phyloP scores from a whole-genome alignment of 129 eudicot genomes.

The Ambrosia artemisiifolia region DNA sequence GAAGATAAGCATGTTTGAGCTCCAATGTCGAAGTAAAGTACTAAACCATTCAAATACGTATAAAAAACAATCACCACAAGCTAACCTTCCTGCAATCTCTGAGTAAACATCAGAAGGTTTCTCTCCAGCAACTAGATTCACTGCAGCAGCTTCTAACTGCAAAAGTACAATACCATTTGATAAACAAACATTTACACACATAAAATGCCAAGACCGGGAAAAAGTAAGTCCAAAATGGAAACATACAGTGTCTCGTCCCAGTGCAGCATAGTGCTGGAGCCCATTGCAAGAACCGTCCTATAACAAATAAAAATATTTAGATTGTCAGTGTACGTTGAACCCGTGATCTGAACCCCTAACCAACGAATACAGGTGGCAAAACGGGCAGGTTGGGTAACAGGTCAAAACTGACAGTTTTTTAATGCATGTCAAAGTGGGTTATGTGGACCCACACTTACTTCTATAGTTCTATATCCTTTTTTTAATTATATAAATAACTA shows the following conservation, averaged over 20 bases:
- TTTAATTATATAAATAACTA: not conserved
- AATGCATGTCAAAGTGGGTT: not conserved
- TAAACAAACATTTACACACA: slow-evolving; percentile 1
- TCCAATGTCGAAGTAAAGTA: not conserved
- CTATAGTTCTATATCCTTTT: not conserved
- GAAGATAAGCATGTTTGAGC: slow-evolving; percentile 5
- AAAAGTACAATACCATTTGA: slow-evolving; percentile 7
- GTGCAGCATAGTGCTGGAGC: slow-evolving; percentile 95
- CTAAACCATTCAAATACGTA: not conserved
- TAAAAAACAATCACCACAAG: not conserved
- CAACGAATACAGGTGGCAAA: not conserved
- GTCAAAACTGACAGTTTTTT: not conserved
- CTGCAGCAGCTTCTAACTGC: slow-evolving; percentile 89
- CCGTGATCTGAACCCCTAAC: not conserved
- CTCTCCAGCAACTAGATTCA: slow-evolving; percentile 76
- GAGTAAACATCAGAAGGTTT: slow-evolving; percentile 87
- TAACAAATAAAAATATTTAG: not conserved
- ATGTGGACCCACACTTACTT: not conserved
- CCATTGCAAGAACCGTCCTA: slow-evolving; percentile 99
- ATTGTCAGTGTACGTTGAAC: not conserved
- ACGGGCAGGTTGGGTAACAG: not conserved
- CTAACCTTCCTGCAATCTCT: slow-evolving; percentile 68
- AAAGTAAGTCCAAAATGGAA: not conserved
- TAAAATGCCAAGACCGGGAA: not conserved
- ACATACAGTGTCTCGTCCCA: slow-evolving; percentile 90